Percentiles rank a stretch among this genome's conserved stretches.
Evolutionary conservation across 1,139 yeast species (phyloP).

Genomic region (Trichomonascaceae sp.): DNA sequence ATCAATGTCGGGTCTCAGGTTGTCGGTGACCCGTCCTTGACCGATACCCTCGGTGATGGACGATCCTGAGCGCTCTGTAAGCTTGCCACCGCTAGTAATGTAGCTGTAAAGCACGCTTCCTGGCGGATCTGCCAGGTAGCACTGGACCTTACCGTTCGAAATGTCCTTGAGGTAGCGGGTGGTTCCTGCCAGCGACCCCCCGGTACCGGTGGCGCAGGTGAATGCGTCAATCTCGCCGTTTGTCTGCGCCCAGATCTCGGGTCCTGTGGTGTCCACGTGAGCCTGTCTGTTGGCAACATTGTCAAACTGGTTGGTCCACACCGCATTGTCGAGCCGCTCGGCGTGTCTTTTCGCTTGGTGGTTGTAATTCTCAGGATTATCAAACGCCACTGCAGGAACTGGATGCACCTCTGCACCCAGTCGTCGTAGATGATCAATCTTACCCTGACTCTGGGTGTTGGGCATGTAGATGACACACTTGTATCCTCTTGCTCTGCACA

Average conservation of each 20-base stretch:
- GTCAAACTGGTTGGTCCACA: slow-evolving; percentile 88
- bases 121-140: slow-evolving; percentile 83
- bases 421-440: slow-evolving; percentile 56
- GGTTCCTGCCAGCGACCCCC: slow-evolving; percentile 80
- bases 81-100: slow-evolving; percentile 51
- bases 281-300: slow-evolving; percentile 79
- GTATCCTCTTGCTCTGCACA: slow-evolving; percentile 73
- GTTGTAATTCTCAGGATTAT: slow-evolving; percentile 71
- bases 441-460: slow-evolving; percentile 67
- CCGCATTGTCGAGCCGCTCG: slow-evolving; percentile 57
- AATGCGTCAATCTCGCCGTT: slow-evolving; percentile 72
- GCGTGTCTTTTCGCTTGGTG: slow-evolving; percentile 81
- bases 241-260: slow-evolving; percentile 84
- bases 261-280: slow-evolving; percentile 85
- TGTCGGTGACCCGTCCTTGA: slow-evolving; percentile 82
- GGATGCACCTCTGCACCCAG: slow-evolving; percentile 82
- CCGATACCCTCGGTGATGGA: slow-evolving; percentile 95
- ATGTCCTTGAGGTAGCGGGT: slow-evolving; percentile 61
- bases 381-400: slow-evolving; percentile 78
- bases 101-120: slow-evolving; percentile 77
- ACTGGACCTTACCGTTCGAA: slow-evolving; percentile 43
- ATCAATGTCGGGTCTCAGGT: slow-evolving; percentile 58
- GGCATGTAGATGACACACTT: slow-evolving; percentile 84
- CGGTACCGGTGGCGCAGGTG: slow-evolving; percentile 85
- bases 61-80: slow-evolving; percentile 53